Evolutionary conservation across 1,284 basidiomycete genomes (phyloP).

Genomic region (Papiliotrema nemorosa): DNA sequence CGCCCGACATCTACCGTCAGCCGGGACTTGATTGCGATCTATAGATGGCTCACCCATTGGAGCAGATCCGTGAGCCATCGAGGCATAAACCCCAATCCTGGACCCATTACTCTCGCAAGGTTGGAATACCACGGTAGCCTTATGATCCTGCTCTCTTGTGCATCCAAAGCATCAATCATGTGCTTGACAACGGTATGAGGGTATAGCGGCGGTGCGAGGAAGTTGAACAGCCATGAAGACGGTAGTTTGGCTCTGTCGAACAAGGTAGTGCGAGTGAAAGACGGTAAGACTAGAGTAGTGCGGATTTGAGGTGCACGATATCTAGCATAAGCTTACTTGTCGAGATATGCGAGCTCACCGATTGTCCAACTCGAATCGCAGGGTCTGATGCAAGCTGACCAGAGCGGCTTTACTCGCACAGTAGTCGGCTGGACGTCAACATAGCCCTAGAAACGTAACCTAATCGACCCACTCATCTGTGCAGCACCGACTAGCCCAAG

Average conservation of each 20-base stretch:
- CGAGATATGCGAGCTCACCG: slow-evolving; percentile 48
- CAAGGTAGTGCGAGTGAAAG: slow-evolving; percentile 68
- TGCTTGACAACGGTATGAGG: slow-evolving; percentile 71
- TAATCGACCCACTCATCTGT: slow-evolving; percentile 65
- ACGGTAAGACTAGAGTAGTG: slow-evolving; percentile 74
- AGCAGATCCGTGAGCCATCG: slow-evolving; percentile 32
- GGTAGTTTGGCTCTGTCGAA: slow-evolving; percentile 63
- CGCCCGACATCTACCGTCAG: slow-evolving; percentile 27
- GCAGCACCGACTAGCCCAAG: slow-evolving; percentile 70
- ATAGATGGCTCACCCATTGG: slow-evolving; percentile 32
- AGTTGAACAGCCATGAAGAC: slow-evolving; percentile 57
- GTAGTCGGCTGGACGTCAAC: slow-evolving; percentile 68
- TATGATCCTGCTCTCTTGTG: slow-evolving; percentile 67
- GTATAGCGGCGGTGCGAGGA: slow-evolving; percentile 68
- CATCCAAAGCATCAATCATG: slow-evolving; percentile 74
- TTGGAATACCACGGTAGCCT: slow-evolving; percentile 57
- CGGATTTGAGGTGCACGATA: slow-evolving; percentile 70
- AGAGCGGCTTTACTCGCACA: slow-evolving; percentile 81
- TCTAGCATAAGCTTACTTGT: slow-evolving; percentile 47
- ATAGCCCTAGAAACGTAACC: not conserved
- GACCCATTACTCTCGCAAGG: slow-evolving; percentile 26
- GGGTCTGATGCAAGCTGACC: slow-evolving; percentile 68
- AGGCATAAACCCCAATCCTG: slow-evolving; percentile 36
- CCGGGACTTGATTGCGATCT: not conserved
- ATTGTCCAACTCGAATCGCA: slow-evolving; percentile 78